Conservation (phyloP, 2,329 filamentous ascomycete species). For the Neofusicoccum umdonicola region DNA sequence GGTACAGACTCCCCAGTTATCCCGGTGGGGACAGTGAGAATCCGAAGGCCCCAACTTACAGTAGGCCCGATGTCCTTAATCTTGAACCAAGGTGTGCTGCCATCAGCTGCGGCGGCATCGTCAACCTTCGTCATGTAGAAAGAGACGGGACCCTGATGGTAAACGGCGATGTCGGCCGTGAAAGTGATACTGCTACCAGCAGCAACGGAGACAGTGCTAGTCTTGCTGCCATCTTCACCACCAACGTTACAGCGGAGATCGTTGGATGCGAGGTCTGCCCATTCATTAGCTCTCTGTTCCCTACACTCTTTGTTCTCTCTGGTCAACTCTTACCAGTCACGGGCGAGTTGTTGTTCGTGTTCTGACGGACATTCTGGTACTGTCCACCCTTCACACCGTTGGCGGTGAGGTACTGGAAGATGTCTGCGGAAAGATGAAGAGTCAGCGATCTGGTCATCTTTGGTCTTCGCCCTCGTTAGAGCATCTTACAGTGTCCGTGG, state of each 20-base stretch:
- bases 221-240: constrained; percentile 28
- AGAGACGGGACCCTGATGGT: constrained; percentile 38
- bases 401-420: constrained; percentile 38
- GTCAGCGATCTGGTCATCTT: not conserved
- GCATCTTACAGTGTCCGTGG: constrained; percentile 34
- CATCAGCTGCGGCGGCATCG: constrained; percentile 33
- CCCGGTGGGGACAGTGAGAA: not conserved
- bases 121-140: constrained; percentile 40
- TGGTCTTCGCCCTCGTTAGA: not conserved
- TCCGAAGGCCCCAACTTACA: not conserved
- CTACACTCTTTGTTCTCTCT: not conserved
- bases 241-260: constrained; percentile 39
- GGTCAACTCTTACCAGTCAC: constrained; percentile 25
- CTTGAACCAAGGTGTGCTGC: constrained; percentile 38
- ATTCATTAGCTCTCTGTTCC: not conserved
- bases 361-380: constrained; percentile 37
- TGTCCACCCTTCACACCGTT: constrained; percentile 34
- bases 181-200: constrained; percentile 35
- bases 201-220: constrained; percentile 34
- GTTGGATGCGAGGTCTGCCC: constrained; percentile 24
- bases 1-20: too few relatives aligned
- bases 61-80: constrained; percentile 40
- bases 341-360: constrained; percentile 39
- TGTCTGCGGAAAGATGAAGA: constrained; percentile 27
- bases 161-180: constrained; percentile 36